phyloP scores from a whole-genome alignment of 2,329 filamentous ascomycete species.

The Sphaerulina populicola region DNA sequence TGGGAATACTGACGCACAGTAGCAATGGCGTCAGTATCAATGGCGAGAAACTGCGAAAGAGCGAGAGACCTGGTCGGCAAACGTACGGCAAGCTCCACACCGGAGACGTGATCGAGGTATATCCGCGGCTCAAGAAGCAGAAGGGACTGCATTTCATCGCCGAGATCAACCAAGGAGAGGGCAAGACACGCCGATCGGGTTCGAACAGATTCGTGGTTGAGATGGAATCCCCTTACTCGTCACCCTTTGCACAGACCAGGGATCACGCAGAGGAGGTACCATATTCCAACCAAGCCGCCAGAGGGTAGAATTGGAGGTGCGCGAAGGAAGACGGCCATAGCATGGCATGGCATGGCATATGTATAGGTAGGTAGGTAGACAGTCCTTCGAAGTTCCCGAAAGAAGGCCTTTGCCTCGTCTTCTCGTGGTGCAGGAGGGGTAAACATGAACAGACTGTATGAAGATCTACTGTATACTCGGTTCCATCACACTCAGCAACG shows the following conservation, averaged over 20 bases:
- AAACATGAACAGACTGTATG: no score
- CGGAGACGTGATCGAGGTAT: slow-evolving; percentile 69
- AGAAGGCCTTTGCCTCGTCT: neutral
- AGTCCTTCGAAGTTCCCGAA: neutral
- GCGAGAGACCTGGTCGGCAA: slow-evolving; percentile 43
- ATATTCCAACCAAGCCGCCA: neutral
- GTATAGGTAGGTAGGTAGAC: neutral
- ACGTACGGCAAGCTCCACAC: slow-evolving; percentile 62
- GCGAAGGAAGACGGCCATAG: neutral
- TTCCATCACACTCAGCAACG: no score
- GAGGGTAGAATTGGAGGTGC: slow-evolving; percentile 2
- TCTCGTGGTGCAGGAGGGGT: no score
- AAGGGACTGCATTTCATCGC: slow-evolving; percentile 9
- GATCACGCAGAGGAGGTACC: neutral
- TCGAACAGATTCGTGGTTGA: slow-evolving; percentile 13
- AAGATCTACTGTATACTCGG: no score
- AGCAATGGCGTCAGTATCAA: slow-evolving; percentile 71
- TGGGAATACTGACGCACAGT: slow-evolving; percentile 72
- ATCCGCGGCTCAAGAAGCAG: slow-evolving; percentile 36
- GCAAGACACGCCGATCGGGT: slow-evolving; percentile 9
- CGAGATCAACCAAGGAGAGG: slow-evolving; percentile 13
- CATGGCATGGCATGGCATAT: neutral
- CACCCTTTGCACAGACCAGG: neutral
- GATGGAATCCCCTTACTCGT: slow-evolving; percentile 7
- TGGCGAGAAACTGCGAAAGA: slow-evolving; percentile 54